Conservation (phyloP, 306 rosid species). For the Lathyrus sativus region DNA sequence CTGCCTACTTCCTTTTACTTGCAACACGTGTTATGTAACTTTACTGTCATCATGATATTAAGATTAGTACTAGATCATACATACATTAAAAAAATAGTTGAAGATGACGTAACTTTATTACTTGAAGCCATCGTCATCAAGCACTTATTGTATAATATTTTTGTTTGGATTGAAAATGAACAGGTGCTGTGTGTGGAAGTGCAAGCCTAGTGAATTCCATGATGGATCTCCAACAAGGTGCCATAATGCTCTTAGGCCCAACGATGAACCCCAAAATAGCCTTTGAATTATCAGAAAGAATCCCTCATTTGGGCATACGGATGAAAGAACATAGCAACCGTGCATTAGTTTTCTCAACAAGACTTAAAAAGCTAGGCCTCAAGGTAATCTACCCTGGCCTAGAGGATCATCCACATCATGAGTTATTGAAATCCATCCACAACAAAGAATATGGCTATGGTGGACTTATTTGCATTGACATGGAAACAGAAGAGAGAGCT, state of each 20-base stretch:
- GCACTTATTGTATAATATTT: neutral
- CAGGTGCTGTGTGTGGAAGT: conserved; percentile 87
- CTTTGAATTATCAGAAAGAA: conserved; percentile 80
- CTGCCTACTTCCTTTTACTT: neutral
- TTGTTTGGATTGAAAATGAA: neutral
- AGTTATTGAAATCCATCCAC: conserved; percentile 55
- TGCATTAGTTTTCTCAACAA: conserved; percentile 58
- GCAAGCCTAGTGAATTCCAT: conserved; percentile 76
- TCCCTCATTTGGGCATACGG: conserved; percentile 73
- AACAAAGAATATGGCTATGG: conserved; percentile 81
- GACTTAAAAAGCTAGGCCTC: conserved; percentile 61
- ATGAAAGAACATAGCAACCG: conserved; percentile 82
- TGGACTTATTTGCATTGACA: conserved; percentile 78
- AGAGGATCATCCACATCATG: conserved; percentile 73
- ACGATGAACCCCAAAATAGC: conserved; percentile 96
- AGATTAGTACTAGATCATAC: neutral
- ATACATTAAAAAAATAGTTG: neutral
- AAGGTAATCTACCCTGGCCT: conserved; percentile 88
- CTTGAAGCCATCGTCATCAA: neutral
- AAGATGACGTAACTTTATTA: neutral
- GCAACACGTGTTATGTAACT: conserved; percentile 28
- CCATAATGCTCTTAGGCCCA: conserved; percentile 87
- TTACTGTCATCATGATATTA: neutral
- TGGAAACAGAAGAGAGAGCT: conserved; percentile 89
- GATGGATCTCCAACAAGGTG: conserved; percentile 95